Evolutionary conservation across 1,139 yeast species (phyloP).

Genomic region (Candida tropicalis): DNA sequence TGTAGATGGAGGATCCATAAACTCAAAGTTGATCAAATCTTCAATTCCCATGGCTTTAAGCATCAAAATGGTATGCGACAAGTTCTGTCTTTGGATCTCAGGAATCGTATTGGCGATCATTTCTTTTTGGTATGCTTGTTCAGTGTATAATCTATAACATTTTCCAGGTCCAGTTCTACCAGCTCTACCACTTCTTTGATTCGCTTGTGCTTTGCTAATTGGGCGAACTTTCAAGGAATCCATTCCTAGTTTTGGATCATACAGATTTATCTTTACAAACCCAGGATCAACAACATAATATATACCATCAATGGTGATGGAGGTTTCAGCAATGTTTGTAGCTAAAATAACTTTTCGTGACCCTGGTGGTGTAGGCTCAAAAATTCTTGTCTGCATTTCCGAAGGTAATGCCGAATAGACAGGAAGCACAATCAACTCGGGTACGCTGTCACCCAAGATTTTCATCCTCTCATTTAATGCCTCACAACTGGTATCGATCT

Average conservation of each 20-base stretch:
- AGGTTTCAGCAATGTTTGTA: slow-evolving; percentile 96
- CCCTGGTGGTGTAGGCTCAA: slow-evolving; percentile 75
- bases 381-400: slow-evolving; percentile 88
- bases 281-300: slow-evolving; percentile 98
- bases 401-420: slow-evolving; percentile 96
- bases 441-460: slow-evolving; percentile 63
- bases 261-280: slow-evolving; percentile 93
- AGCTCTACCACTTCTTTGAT: slow-evolving; percentile 82
- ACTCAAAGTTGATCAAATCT: slow-evolving; percentile 77
- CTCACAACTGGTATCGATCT: slow-evolving; percentile 96
- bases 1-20: slow-evolving; percentile 93
- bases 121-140: slow-evolving; percentile 66
- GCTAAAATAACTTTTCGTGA: slow-evolving; percentile 93
- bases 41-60: slow-evolving; percentile 94
- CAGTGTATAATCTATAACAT: slow-evolving; percentile 75
- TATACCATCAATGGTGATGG: slow-evolving; percentile 95
- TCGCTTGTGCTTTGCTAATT: slow-evolving; percentile 81
- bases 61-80: slow-evolving; percentile 83
- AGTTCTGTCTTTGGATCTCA: slow-evolving; percentile 89
- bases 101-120: slow-evolving; percentile 88
- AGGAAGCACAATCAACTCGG: slow-evolving; percentile 88
- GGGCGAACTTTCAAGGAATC: slow-evolving; percentile 93
- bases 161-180: slow-evolving; percentile 88
- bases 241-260: slow-evolving; percentile 94
- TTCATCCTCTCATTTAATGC: slow-evolving; percentile 61